Conservation (phyloP, 2,329 filamentous ascomycete species). For the Cladosporium oxysporum region DNA sequence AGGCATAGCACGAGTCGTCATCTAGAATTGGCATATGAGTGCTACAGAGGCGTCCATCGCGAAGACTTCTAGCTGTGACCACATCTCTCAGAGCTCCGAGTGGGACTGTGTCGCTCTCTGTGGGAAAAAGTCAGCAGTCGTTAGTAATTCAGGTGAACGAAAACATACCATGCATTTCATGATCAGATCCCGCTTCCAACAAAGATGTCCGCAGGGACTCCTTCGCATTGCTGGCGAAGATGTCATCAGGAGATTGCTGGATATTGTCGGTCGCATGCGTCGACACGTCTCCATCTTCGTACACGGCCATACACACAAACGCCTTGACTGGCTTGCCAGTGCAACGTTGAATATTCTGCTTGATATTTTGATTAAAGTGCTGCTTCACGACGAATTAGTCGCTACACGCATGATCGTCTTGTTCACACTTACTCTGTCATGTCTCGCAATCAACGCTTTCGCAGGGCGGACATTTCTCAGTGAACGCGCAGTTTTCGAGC, state of each 20-base stretch:
- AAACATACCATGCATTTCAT: not conserved
- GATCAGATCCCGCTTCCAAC: not conserved
- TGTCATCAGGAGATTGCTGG: not conserved
- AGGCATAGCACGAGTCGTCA: not conserved
- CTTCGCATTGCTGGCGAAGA: constrained; percentile 11
- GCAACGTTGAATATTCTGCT: not conserved
- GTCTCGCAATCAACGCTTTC: not conserved
- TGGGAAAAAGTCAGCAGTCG: not conserved
- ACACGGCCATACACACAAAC: constrained; percentile 22
- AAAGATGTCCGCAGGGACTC: constrained; percentile 3
- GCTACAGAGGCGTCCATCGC: not conserved
- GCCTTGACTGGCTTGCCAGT: constrained; percentile 9
- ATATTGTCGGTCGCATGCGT: constrained; percentile 13
- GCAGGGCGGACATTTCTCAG: not conserved
- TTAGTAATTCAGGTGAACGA: not conserved
- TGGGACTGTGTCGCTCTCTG: not conserved
- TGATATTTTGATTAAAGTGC: constrained; percentile 6
- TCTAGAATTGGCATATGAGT: not conserved
- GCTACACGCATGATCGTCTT: not conserved
- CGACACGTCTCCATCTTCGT: constrained; percentile 22
- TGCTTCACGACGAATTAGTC: not conserved
- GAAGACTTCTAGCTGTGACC: not conserved
- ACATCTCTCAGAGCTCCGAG: not conserved
- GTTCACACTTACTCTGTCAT: not conserved
- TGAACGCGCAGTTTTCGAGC: not conserved